These are phyloP conservation scores for Dioscorea dumetorum DNA, from an alignment of 106 monocot genomes.

Conservation along the genomic window DNA sequence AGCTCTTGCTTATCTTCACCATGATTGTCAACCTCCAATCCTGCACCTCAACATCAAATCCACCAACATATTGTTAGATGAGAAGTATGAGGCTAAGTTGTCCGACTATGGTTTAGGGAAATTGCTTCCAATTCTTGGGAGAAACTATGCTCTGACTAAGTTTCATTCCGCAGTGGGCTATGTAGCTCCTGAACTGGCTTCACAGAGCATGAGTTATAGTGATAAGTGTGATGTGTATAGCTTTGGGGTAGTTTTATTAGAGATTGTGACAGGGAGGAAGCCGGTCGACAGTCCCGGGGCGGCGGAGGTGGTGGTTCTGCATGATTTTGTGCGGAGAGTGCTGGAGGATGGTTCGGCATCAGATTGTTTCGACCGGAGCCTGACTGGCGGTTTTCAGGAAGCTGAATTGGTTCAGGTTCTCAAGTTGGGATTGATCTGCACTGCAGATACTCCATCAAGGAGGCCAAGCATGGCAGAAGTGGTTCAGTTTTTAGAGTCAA, in stretches of 20 bases:
- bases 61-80: slow-evolving; percentile 77
- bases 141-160: slow-evolving; percentile 29
- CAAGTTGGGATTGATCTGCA: slow-evolving; percentile 87
- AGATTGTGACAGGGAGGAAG: slow-evolving; percentile 80
- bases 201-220: slow-evolving; percentile 70
- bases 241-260: slow-evolving; percentile 83
- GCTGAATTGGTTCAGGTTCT: slow-evolving; percentile 85
- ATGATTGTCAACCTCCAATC: slow-evolving; percentile 85
- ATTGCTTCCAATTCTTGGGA: slow-evolving; percentile 72
- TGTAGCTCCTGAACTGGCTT: slow-evolving; percentile 83
- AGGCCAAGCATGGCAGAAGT: slow-evolving; percentile 95
- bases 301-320: slow-evolving; percentile 53
- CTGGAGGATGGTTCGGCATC: slow-evolving; percentile 60
- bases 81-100: slow-evolving; percentile 56
- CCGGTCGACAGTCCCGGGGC: slow-evolving; percentile 67
- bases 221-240: slow-evolving; percentile 96
- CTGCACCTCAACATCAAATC: slow-evolving; percentile 94
- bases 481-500: slow-evolving; percentile 87
- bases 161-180: slow-evolving; percentile 77
- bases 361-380: slow-evolving; percentile 64
- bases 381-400: slow-evolving; percentile 47
- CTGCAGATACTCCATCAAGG: slow-evolving; percentile 44
- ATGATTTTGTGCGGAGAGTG: slow-evolving; percentile 57
- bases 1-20: slow-evolving; percentile 88
- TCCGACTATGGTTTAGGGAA: slow-evolving; percentile 86